Evolutionary conservation across 1,284 basidiomycete species (phyloP), one percentile per base, ranked within the genome.

Genomic region (Pisolithus thermaeus): DNA sequence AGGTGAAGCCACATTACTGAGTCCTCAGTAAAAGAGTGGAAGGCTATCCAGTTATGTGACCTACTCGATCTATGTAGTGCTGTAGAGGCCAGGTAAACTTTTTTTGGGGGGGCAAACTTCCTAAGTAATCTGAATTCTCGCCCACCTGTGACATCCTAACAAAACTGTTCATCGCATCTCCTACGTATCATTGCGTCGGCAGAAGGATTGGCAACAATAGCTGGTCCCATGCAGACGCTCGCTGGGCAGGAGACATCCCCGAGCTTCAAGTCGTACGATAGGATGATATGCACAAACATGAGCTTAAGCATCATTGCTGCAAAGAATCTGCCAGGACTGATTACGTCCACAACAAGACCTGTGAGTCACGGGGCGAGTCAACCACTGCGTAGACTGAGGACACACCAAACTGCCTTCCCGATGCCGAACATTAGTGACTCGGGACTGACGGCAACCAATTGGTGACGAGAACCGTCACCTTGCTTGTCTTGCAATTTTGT

Each of bases 361-460:
- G 25, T 38, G 36, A 27, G 11, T 30, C 11, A 30, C 8, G 8
- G 28, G 3, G 3, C 28, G 11, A 39, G 37, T 48, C 28, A 18
- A 4, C 7, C 9, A 35, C 7, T 2, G 18, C 7, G 12, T 12
- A 25, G 23, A 18, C 9, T 4, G 23, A 44, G 3, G 12, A 14
- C 54, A 6, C 46, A 59, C 60, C 61, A 61, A 14, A 53, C 61
- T 16, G 54, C 30, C 47, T 43, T 52, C 7, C 60, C 61, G 18
- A 55, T 54, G 16, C 60, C 60, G 11, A 61, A 63, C 1, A 52
- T n/a, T 22, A 61, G 20, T 11, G 58, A 61, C 14, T 59, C 61
- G 11, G 48, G 32, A 3, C 28, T 22, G 0, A 60, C 59, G 7
- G 64, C 53, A 6, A 49, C 48, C n/a, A 60, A 54, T 5, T 57